These are phyloP conservation scores for Selaginella moellendorffii DNA, from an alignment of 75 land plant genomes.

Conservation along the genomic window DNA sequence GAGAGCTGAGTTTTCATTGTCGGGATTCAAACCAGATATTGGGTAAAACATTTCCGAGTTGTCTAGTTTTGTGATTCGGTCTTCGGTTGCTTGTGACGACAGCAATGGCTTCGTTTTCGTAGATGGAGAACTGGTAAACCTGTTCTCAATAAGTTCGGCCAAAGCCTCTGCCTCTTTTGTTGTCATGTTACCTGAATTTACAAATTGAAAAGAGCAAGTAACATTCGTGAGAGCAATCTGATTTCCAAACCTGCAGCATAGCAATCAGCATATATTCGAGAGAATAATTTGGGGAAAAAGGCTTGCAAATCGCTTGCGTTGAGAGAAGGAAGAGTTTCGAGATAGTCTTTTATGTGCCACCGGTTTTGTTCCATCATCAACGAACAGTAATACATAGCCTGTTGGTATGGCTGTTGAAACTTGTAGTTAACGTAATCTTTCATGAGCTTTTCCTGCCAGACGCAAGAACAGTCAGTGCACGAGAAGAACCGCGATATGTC, in stretches of 20 bases:
- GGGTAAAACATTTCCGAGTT: constrained; percentile 36
- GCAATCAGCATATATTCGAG: constrained; percentile 60
- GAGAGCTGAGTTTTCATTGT: constrained; percentile 80
- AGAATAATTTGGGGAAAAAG: constrained; percentile 44
- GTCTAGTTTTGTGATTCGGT: constrained; percentile 66
- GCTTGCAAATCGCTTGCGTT: constrained; percentile 43
- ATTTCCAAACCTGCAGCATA: constrained; percentile 87
- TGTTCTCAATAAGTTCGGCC: constrained; percentile 50
- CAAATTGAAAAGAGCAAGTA: too few relatives aligned
- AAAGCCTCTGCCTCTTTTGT: constrained; percentile 63
- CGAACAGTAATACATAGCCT: constrained; percentile 69
- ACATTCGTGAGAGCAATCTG: too few relatives aligned
- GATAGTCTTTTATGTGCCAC: constrained; percentile 71
- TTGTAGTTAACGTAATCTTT: constrained; percentile 73
- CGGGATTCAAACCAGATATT: constrained; percentile 41
- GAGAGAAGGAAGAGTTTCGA: constrained; percentile 61
- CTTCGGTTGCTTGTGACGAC: constrained; percentile 56
- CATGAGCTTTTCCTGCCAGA: constrained; percentile 49
- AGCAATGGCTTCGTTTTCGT: constrained; percentile 51
- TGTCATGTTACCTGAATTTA: constrained; percentile 56
- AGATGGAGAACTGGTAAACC: constrained; percentile 29
- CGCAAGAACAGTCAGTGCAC: background rate
- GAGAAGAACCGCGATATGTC: background rate
- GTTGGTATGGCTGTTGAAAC: constrained; percentile 89
- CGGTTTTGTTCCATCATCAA: constrained; percentile 50